Evolutionary conservation across 805 yeast genomes (phyloP), one percentile per base, ranked within the genome.

Genomic region (Tetrapisispora namnaoensis): DNA sequence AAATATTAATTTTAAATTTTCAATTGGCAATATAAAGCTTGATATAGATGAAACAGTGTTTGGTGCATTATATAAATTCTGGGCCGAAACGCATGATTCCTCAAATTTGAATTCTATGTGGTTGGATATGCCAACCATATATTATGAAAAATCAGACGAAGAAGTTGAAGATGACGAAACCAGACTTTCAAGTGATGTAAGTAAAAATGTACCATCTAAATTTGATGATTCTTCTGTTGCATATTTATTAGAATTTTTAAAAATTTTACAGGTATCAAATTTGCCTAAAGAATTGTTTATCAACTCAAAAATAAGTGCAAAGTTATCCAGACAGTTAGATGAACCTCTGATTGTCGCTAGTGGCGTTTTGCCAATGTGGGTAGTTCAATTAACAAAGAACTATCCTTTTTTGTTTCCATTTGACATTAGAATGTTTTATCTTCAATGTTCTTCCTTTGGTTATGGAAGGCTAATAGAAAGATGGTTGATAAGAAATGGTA

Each of bases 361-460:
- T 61, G 93, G 91, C 0, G 77, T 86, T 2, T 62, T 91, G 38
- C 98, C 98, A 0, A 77, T 77, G 8, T 91, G 98, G 98, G 76
- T 83, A 20, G 76, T 85, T 35, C 75, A 77, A 50, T 68, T 88
- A n/a, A 80, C 95, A 0, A 74, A 82, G 47, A 74, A 78, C 18
- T 88, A 75, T 57, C 87, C 95, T 13, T 91, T 91, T 56, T 60
- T 91, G 42, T 87, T 87, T 59, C 96, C 98, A 0, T 68, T 91
- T 41, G 93, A 83, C 45, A 79, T 93, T 0, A 74, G 97, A 50
- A 72, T 85, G 40, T 76, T 80, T 53, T 88, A 86, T 58, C 66
- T 91, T 48, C 91, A 86, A 55, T 80, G 90, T 8, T 87, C 96
- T 0, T 89, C 97, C 0, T 90, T 86, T 69, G 98, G 98, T 0